Percentiles rank a stretch among this genome's conserved stretches.
Evolutionary conservation across 23 red algal genomes (phyloP).

Genomic region (Porphyridium purpureum): DNA sequence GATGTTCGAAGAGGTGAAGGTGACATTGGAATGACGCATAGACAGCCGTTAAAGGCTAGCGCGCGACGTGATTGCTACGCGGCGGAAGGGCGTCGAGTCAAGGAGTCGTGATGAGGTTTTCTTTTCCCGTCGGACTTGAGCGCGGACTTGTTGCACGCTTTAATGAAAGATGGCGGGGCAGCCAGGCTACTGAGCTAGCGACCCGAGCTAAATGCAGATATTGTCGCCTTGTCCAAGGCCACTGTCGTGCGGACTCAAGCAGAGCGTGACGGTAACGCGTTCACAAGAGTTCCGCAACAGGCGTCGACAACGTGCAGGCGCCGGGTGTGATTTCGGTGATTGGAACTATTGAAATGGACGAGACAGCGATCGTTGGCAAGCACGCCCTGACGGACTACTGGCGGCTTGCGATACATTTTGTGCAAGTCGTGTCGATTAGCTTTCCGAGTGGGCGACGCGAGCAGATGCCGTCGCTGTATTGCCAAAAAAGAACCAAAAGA

Average conservation of each 20-base stretch:
- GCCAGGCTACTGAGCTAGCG: conserved; percentile 14
- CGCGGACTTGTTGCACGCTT: conserved; percentile 42
- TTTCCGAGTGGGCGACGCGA: conserved; percentile 58
- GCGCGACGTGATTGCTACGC: conserved; percentile 40
- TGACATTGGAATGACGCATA: conserved; percentile 38
- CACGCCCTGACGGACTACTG: conserved; percentile 60
- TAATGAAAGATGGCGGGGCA: conserved; percentile 51
- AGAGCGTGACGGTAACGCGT: neutral
- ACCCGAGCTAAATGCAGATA: conserved; percentile 26
- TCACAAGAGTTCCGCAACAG: too few species aligned
- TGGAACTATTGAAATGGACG: conserved; percentile 82
- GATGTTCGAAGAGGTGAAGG: conserved; percentile 52
- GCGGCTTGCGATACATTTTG: conserved; percentile 90
- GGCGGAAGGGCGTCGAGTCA: conserved; percentile 13
- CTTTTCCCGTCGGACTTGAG: conserved; percentile 71
- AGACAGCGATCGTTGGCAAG: conserved; percentile 86
- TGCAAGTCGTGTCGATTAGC: conserved; percentile 73
- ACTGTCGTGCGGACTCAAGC: conserved; percentile 31
- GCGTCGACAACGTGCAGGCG: too few species aligned
- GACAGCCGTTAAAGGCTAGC: conserved; percentile 67
- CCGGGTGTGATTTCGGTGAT: conserved; percentile 63
- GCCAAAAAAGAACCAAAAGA: conserved; percentile 48
- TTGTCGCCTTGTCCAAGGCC: conserved; percentile 25
- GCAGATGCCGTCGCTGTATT: conserved; percentile 40
- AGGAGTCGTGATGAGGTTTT: conserved; percentile 40